Conservation (phyloP, 345 rosid species). For the Gossypium sturtianum region DNA sequence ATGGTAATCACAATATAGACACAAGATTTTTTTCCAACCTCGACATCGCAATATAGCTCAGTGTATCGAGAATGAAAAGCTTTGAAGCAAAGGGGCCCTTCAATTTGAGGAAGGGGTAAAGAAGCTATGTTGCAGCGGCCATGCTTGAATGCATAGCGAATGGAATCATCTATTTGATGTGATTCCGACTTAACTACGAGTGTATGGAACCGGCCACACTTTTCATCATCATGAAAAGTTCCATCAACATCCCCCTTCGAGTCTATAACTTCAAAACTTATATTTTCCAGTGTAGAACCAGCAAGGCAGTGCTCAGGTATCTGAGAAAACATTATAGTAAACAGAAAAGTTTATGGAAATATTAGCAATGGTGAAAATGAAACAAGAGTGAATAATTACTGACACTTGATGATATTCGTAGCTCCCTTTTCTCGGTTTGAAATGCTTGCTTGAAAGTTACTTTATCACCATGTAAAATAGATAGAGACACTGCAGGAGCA, state of each 20-base stretch:
- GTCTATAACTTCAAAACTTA: conserved; percentile 41
- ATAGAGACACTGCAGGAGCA: conserved; percentile 36
- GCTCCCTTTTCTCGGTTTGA: conserved; percentile 39
- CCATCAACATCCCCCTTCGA: conserved; percentile 37
- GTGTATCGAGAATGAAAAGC: conserved; percentile 39
- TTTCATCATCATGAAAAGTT: conserved; percentile 42
- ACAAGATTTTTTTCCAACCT: conserved; percentile 17
- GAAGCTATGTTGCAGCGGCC: conserved; percentile 45
- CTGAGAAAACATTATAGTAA: conserved; percentile 22
- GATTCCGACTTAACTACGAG: conserved; percentile 32
- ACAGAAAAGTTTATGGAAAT: background rate
- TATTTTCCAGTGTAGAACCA: conserved; percentile 41
- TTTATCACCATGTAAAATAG: conserved; percentile 22
- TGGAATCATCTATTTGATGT: conserved; percentile 11
- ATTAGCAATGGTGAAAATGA: background rate
- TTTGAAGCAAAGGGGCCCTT: conserved; percentile 32
- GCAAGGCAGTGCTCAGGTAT: conserved; percentile 33
- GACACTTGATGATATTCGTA: conserved; percentile 37
- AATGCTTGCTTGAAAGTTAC: conserved; percentile 37
- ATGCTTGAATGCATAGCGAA: conserved; percentile 36
- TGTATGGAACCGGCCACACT: conserved; percentile 32
- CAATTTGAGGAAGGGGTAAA: conserved; percentile 37
- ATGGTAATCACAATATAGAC: background rate
- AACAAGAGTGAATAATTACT: conserved; percentile 9
- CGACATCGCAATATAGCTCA: conserved; percentile 32